These are phyloP conservation scores for Borovskyia barvae DNA, from an alignment of 208 protist species.

Conservation along the genomic window DNA sequence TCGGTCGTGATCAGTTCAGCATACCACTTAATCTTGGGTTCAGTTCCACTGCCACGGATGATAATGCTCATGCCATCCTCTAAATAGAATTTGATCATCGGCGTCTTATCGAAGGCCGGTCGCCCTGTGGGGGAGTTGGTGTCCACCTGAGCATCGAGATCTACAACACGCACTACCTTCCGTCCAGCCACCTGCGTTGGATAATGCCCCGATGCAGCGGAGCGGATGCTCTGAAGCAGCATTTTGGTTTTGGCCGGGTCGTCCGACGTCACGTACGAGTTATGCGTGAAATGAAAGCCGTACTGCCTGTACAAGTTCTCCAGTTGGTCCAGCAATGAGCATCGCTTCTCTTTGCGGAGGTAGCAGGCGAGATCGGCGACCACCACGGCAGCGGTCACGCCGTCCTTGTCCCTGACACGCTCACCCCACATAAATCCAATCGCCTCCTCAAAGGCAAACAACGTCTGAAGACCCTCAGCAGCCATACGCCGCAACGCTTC, in stretches of 20 bases:
- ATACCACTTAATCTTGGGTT: slow-evolving; percentile 99
- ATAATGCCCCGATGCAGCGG: slow-evolving; percentile 36
- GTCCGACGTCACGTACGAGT: slow-evolving; percentile 93
- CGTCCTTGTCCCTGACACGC: slow-evolving; percentile 97
- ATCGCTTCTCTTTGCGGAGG: slow-evolving; percentile 47
- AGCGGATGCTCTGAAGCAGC: slow-evolving; percentile 86
- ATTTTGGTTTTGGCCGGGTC: slow-evolving; percentile 67
- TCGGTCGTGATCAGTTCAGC: slow-evolving; percentile 54
- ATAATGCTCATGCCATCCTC: slow-evolving; percentile 91
- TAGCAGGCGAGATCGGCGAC: slow-evolving; percentile 90
- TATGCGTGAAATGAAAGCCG: slow-evolving; percentile 89
- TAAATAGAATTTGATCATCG: slow-evolving; percentile 97
- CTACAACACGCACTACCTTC: slow-evolving; percentile 76
- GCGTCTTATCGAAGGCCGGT: slow-evolving; percentile 56
- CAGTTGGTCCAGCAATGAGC: slow-evolving; percentile 43
- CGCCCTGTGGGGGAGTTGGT: slow-evolving; percentile 32
- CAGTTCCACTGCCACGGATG: slow-evolving; percentile 95
- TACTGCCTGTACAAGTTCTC: slow-evolving; percentile 76
- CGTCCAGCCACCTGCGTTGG: slow-evolving; percentile 51
- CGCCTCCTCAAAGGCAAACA: slow-evolving; percentile 97
- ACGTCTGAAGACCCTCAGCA: slow-evolving; percentile 10
- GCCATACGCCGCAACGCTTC: slow-evolving; percentile 48
- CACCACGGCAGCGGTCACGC: slow-evolving; percentile 90
- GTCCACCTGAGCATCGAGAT: slow-evolving; percentile 90
- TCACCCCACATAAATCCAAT: slow-evolving; percentile 96